These are phyloP conservation scores for Aegilops sharonensis DNA, from an alignment of 176 grass and related monocot species.

Conservation along the genomic window DNA sequence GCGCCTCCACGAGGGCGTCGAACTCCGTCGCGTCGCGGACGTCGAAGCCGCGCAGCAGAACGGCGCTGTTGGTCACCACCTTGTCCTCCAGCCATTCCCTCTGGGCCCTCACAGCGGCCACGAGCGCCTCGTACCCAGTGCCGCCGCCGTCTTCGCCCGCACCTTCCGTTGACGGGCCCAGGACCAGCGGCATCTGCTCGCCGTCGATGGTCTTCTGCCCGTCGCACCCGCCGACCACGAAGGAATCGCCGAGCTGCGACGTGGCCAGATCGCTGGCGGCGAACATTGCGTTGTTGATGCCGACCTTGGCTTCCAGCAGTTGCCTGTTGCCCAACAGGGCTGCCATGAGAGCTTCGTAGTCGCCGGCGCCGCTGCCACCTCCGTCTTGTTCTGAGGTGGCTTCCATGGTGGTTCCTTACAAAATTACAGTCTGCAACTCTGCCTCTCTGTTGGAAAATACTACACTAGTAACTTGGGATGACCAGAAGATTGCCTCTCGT, in stretches of 20 bases:
- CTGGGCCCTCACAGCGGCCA: slow-evolving; percentile 19
- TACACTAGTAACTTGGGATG: neutral
- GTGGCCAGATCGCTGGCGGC: neutral
- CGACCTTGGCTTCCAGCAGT: slow-evolving; percentile 44
- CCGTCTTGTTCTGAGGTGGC: neutral
- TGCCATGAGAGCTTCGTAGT: slow-evolving; percentile 22
- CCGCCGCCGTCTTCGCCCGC: neutral
- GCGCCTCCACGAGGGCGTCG: slow-evolving; percentile 51
- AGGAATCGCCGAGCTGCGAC: slow-evolving; percentile 15
- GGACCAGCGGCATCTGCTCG: slow-evolving; percentile 54
- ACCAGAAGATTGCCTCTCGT: neutral
- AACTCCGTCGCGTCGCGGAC: slow-evolving; percentile 46
- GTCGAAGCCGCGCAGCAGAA: slow-evolving; percentile 56
- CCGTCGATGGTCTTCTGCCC: slow-evolving; percentile 57
- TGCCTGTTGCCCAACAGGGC: slow-evolving; percentile 30
- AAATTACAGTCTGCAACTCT: neutral
- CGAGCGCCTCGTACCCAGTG: slow-evolving; percentile 31
- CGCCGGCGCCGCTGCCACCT: neutral
- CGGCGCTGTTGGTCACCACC: slow-evolving; percentile 40
- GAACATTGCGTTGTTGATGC: slow-evolving; percentile 32
- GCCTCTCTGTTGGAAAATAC: neutral
- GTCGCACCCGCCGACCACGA: slow-evolving; percentile 43
- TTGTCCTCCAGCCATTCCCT: slow-evolving; percentile 50
- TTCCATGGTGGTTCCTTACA: neutral
- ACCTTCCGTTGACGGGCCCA: neutral